Evolutionary conservation across 176 grass and related monocot genomes (phyloP).

Genomic region (Tillandsia fasciculata): DNA sequence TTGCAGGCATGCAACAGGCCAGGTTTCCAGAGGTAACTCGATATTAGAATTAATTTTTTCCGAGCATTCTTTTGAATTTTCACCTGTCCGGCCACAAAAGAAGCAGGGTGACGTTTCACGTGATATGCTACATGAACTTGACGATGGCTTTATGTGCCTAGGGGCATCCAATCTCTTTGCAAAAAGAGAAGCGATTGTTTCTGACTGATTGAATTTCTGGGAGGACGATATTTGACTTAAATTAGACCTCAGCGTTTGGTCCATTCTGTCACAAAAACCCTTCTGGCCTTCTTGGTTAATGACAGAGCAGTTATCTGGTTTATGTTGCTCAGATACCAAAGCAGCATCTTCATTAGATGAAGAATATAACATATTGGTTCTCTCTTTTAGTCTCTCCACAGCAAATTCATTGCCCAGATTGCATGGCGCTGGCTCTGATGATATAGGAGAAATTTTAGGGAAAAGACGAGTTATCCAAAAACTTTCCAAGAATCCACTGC

Average conservation of each 20-base stretch:
- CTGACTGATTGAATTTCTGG: conserved; percentile 44
- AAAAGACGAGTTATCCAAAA: conserved; percentile 80
- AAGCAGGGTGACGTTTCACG: conserved; percentile 4
- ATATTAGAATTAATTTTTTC: conserved; percentile 1
- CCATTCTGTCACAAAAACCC: conserved; percentile 24
- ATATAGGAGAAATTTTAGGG: conserved; percentile 34
- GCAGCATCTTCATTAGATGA: conserved; percentile 16
- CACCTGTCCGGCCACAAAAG: conserved; percentile 10
- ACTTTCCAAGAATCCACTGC: conserved; percentile 34
- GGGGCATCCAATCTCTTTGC: conserved; percentile 64
- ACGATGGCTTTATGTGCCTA: conserved; percentile 48
- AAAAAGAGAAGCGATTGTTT: conserved; percentile 66
- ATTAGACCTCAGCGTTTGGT: conserved; percentile 39
- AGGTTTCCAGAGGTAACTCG: neutral
- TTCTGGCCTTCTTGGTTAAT: neutral
- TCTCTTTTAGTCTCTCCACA: conserved; percentile 23
- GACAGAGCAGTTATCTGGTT: conserved; percentile 9
- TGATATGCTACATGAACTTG: conserved; percentile 14
- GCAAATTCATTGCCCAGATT: conserved; percentile 32
- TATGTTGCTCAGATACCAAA: conserved; percentile 26
- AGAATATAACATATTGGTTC: conserved; percentile 16
- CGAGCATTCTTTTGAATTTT: conserved; percentile 8
- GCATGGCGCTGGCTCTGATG: conserved; percentile 33
- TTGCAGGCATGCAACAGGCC: conserved; percentile 9
- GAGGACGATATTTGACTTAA: conserved; percentile 36